A percentile compares a stretch with the other conserved stretches of the same genome.
Evolutionary conservation across 163 green algal species (phyloP).

Genomic region (Chlorella variabilis): DNA sequence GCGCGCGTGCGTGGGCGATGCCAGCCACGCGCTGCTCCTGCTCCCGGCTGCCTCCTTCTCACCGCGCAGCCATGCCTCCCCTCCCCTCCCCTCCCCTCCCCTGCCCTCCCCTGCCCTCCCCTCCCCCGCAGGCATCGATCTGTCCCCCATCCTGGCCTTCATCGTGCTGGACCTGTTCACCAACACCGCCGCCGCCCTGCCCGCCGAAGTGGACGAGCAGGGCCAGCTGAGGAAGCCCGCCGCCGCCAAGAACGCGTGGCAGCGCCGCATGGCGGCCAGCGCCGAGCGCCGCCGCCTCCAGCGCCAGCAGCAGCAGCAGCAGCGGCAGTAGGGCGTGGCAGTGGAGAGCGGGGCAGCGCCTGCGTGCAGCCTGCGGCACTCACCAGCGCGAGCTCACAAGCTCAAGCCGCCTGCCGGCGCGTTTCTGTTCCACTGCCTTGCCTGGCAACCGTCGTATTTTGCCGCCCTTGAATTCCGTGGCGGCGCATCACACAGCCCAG

Average conservation of each 20-base stretch:
- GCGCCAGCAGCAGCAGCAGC: constrained; percentile 27
- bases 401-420: no score
- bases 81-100: neutral
- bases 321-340: constrained; percentile 20
- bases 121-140: constrained; percentile 89
- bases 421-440: no score
- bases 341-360: no score
- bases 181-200: constrained; percentile 85
- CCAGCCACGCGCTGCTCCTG: no score
- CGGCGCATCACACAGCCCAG: no score
- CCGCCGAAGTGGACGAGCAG: constrained; percentile 74
- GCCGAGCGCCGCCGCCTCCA: constrained; percentile 12
- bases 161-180: constrained; percentile 92
- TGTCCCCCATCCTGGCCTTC: constrained; percentile 97
- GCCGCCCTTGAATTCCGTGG: no score
- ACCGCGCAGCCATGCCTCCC: no score
- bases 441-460: no score
- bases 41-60: no score
- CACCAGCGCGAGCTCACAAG: no score
- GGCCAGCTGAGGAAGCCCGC: constrained; percentile 41
- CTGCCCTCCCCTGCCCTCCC: neutral
- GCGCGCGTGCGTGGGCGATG: no score
- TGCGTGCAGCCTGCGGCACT: no score
- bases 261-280: constrained; percentile 32
- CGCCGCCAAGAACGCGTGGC: constrained; percentile 3